Evolutionary conservation across 805 yeast species (phyloP).

Genomic region (Priceomyces fermenticarens): DNA sequence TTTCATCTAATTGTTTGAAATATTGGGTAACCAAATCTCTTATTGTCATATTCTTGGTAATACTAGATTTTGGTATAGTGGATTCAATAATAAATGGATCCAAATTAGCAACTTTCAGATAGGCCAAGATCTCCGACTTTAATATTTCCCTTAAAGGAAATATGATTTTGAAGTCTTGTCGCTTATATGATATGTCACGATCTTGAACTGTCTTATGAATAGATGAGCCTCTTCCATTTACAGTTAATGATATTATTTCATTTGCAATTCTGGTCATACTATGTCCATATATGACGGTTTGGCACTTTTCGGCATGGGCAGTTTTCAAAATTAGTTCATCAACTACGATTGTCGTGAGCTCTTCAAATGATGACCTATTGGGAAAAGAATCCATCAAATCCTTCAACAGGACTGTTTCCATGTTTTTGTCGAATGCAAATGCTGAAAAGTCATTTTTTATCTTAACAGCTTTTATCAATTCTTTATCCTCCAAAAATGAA

Average conservation of each 20-base stretch:
- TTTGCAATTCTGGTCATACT: conserved; percentile 84
- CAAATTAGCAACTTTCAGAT: conserved; percentile 43
- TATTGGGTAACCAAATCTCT: conserved; percentile 75
- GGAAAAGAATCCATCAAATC: conserved; percentile 39
- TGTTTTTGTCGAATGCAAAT: conserved; percentile 7
- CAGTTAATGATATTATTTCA: conserved; percentile 72
- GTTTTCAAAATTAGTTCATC: conserved; percentile 44
- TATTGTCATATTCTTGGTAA: conserved; percentile 73
- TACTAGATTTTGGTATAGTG: conserved; percentile 25
- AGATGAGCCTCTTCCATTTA: conserved; percentile 80
- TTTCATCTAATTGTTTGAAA: conserved; percentile 63
- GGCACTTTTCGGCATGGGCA: conserved; percentile 44
- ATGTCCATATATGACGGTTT: conserved; percentile 69
- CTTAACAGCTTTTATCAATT: conserved; percentile 26
- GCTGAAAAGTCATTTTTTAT: conserved; percentile 29
- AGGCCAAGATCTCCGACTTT: conserved; percentile 63
- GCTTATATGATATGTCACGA: conserved; percentile 27
- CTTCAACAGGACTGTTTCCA: conserved; percentile 15
- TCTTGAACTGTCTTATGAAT: conserved; percentile 54
- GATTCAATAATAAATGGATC: conserved; percentile 22
- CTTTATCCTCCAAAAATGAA: conserved; percentile 31
- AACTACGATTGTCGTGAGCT: conserved; percentile 48
- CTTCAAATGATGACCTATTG: conserved; percentile 64
- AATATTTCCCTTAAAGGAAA: conserved; percentile 78
- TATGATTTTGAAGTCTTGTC: conserved; percentile 40